Percentiles rank a stretch among this genome's conserved stretches.
phyloP scores from a whole-genome alignment of 495 filamentous ascomycete genomes.

The Aspergillus olivimuriae region DNA sequence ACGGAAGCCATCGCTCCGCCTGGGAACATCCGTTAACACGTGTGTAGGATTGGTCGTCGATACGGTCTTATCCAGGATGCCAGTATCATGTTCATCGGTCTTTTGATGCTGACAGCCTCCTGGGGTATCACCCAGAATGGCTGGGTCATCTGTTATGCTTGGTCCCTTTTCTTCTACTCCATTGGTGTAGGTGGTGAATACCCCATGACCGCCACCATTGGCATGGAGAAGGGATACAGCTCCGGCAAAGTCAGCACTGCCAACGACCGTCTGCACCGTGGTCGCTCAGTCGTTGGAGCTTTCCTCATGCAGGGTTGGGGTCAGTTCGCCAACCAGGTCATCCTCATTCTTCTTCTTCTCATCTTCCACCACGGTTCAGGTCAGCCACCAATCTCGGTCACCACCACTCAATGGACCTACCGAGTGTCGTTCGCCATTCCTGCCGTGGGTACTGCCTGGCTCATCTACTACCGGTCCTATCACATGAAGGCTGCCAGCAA shows the following conservation, averaged over 20 bases:
- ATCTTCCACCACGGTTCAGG: constrained; percentile 72
- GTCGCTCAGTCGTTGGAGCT: constrained; percentile 83
- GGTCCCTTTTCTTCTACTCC: constrained; percentile 85
- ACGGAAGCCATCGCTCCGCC: background rate
- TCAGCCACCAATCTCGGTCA: constrained; percentile 62
- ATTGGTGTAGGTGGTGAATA: constrained; percentile 81
- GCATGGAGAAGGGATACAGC: constrained; percentile 84
- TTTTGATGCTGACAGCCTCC: constrained; percentile 77
- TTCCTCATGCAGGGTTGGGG: constrained; percentile 98
- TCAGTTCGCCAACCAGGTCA: constrained; percentile 81
- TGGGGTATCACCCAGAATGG: constrained; percentile 80
- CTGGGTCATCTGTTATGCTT: constrained; percentile 90
- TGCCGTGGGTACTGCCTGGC: constrained; percentile 80
- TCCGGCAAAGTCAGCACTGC: constrained; percentile 80
- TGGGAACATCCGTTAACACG: background rate
- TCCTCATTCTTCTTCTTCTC: constrained; percentile 74
- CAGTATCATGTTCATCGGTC: constrained; percentile 83
- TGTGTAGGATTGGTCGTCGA: constrained; percentile 68
- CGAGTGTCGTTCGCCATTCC: constrained; percentile 79
- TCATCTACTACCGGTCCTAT: constrained; percentile 82
- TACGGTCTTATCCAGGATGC: constrained; percentile 93
- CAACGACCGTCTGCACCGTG: constrained; percentile 87
- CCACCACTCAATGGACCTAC: constrained; percentile 76
- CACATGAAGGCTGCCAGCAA: constrained; percentile 77
- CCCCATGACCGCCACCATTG: constrained; percentile 90